phyloP scores from a whole-genome alignment of 75 land plant species.

The Cupressus sempervirens region DNA sequence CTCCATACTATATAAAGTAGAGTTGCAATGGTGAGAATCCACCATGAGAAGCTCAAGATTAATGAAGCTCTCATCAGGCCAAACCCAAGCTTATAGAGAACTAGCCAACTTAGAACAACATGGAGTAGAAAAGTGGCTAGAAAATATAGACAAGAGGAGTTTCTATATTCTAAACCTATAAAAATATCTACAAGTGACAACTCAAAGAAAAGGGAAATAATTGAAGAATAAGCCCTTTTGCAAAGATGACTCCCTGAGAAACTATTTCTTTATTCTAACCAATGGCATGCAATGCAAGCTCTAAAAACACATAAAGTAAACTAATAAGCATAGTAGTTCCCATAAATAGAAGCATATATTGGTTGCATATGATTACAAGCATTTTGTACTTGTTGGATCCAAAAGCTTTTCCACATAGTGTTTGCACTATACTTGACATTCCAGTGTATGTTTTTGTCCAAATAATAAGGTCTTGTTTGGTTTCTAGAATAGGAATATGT shows the following conservation, averaged over 20 bases:
- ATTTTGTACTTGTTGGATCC: conserved; percentile 36
- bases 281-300: conserved; percentile 18
- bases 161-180: conserved; percentile 37
- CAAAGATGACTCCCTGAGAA: conserved; percentile 20
- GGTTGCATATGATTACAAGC: conserved; percentile 34
- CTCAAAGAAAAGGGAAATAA: conserved; percentile 19
- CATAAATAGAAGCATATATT: conserved; percentile 23
- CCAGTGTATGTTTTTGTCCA: conserved; percentile 18
- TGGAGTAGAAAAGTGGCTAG: no score
- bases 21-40: background rate
- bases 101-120: no score
- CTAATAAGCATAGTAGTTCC: conserved; percentile 13
- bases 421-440: conserved; percentile 42
- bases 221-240: conserved; percentile 25
- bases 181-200: conserved; percentile 33
- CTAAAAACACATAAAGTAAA: conserved; percentile 22
- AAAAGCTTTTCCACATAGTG: conserved; percentile 49
- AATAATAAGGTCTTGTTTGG: no score
- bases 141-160: no score
- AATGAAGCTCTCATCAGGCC: conserved; percentile 28
- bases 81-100: conserved; percentile 10
- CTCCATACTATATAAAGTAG: conserved; percentile 17
- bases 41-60: conserved; percentile 8
- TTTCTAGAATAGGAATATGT: no score
- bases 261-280: conserved; percentile 26